These are phyloP conservation scores for Isatis tinctoria DNA, from an alignment of 345 rosid species.

Conservation along the genomic window DNA sequence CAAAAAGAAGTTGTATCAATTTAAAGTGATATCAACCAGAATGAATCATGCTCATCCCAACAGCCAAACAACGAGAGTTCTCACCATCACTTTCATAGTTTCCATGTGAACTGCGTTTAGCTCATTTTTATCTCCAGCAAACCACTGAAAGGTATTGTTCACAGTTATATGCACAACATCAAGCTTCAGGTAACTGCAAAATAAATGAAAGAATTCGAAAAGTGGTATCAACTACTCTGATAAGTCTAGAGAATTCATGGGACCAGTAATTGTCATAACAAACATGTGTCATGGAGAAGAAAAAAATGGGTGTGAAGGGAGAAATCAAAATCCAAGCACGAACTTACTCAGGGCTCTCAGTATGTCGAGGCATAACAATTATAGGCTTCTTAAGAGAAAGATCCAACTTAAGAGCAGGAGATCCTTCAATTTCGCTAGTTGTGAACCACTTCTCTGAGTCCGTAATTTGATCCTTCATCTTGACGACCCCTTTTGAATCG, in stretches of 20 bases:
- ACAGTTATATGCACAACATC: slow-evolving; percentile 95
- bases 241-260: background rate
- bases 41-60: slow-evolving; percentile 13
- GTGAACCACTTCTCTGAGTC: slow-evolving; percentile 90
- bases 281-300: slow-evolving; percentile 5
- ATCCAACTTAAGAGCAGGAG: slow-evolving; percentile 89
- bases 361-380: slow-evolving; percentile 90
- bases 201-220: slow-evolving; percentile 22
- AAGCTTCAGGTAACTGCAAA: slow-evolving; percentile 84
- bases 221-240: slow-evolving; percentile 1
- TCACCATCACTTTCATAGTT: slow-evolving; percentile 73
- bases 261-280: background rate
- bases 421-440: slow-evolving; percentile 85
- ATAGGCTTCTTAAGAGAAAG: slow-evolving; percentile 88
- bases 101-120: slow-evolving; percentile 83
- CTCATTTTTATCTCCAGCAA: slow-evolving; percentile 67
- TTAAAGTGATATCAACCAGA: slow-evolving; percentile 12
- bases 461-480: slow-evolving; percentile 78
- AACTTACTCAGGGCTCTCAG: slow-evolving; percentile 90
- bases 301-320: background rate
- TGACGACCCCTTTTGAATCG: slow-evolving; percentile 58
- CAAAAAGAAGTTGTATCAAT: background rate
- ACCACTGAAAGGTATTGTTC: slow-evolving; percentile 80
- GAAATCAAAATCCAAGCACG: slow-evolving; percentile 14
- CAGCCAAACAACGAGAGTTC: slow-evolving; percentile 30